Conservation (phyloP, 495 filamentous ascomycete genomes). For the Lasiosphaeria ovina region DNA sequence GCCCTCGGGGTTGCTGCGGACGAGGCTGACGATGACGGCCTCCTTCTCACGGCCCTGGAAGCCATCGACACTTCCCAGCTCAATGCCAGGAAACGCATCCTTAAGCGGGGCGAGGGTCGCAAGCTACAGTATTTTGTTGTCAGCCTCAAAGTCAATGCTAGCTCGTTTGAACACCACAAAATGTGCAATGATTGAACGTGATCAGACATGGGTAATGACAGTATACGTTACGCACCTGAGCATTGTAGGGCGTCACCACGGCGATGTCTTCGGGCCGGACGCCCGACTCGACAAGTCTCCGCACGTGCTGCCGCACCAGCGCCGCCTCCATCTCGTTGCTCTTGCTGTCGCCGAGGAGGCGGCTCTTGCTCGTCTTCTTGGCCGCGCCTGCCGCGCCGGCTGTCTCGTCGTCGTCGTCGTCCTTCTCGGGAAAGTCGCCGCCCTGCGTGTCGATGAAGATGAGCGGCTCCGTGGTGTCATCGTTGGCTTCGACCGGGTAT, state of each 20-base stretch:
- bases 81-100: conserved; percentile 75
- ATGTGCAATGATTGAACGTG: background rate
- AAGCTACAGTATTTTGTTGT: conserved; percentile 48
- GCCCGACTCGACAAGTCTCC: conserved; percentile 71
- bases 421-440: conserved; percentile 68
- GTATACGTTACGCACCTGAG: conserved; percentile 58
- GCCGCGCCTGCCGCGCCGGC: background rate
- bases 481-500: conserved; percentile 74
- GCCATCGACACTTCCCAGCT: conserved; percentile 91
- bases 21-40: conserved; percentile 84
- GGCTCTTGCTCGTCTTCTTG: conserved; percentile 30
- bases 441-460: conserved; percentile 97
- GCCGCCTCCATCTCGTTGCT: conserved; percentile 90
- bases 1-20: conserved; percentile 79
- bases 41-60: conserved; percentile 99
- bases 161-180: background rate
- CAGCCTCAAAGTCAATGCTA: conserved; percentile 21
- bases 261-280: conserved; percentile 80
- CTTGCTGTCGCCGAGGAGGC: conserved; percentile 77
- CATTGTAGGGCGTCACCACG: conserved; percentile 94
- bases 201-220: background rate
- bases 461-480: conserved; percentile 83
- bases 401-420: conserved; percentile 32
- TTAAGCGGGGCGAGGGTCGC: conserved; percentile 75
- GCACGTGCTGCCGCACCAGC: conserved; percentile 74